A percentile compares a stretch with the other conserved stretches of the same genome.
Conservation (phyloP, 768 basidiomycete genomes). For the Collybiopsis luxurians region DNA sequence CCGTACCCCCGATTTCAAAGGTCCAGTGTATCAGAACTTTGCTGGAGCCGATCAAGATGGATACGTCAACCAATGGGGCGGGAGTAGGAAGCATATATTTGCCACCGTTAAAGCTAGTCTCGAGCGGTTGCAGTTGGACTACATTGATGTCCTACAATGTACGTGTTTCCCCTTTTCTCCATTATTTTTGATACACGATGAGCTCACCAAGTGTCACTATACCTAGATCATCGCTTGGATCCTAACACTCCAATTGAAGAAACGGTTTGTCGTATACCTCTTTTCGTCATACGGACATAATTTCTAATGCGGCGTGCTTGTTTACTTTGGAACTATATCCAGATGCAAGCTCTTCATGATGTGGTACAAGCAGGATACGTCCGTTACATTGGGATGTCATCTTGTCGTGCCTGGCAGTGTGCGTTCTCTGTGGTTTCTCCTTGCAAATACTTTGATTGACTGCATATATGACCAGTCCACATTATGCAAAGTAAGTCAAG, state of each 20-base stretch:
- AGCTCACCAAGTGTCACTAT: too few relatives aligned
- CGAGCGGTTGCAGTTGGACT: conserved; percentile 69
- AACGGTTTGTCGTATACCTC: conserved; percentile 32
- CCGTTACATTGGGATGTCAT: conserved; percentile 60
- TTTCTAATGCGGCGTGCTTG: too few relatives aligned
- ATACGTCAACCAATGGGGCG: conserved; percentile 55
- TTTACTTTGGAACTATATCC: not conserved
- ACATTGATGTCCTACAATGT: conserved; percentile 76
- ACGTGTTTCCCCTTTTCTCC: conserved; percentile 13
- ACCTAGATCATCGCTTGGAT: conserved; percentile 61
- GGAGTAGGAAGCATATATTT: conserved; percentile 64
- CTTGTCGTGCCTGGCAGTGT: conserved; percentile 49
- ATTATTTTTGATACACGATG: too few relatives aligned
- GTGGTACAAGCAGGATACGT: conserved; percentile 65
- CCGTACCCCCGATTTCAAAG: too few relatives aligned
- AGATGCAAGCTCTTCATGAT: conserved; percentile 71
- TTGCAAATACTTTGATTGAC: not conserved
- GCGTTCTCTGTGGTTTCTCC: too few relatives aligned
- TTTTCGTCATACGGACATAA: too few relatives aligned
- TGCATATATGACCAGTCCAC: not conserved
- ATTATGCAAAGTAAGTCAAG: conserved; percentile 6
- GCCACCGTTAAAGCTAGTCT: conserved; percentile 60
- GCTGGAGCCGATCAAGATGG: conserved; percentile 36
- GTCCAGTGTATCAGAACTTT: conserved; percentile 2
- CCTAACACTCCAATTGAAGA: conserved; percentile 56